Evolutionary conservation across 495 filamentous ascomycete genomes (phyloP), one percentile per base, ranked within the genome.

Genomic region (Barbatosphaeria neglecta): DNA sequence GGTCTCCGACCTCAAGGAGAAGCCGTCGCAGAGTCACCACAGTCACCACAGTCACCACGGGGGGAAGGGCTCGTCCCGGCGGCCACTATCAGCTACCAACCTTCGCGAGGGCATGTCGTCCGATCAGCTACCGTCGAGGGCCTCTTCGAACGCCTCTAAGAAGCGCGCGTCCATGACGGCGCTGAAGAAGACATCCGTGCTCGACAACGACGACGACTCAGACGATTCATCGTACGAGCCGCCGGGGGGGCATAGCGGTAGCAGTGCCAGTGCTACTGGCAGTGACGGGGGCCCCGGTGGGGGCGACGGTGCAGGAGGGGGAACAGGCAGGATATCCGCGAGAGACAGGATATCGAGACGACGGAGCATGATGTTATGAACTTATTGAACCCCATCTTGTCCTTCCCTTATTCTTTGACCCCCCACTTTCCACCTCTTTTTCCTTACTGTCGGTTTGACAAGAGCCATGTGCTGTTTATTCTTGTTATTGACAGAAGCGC

Each of bases 291-390:
- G 11, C 31, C 15, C 13, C n/a, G 37, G 31, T 15, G 33, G 39
- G 7, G 42, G 37, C 24, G 44, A 19, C 22, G 48, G 48, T 35
- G 46, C 4, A 24, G 18, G 52, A 43, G 11, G 24, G 37, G 11
- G 38, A n/a, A 13, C 28, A 17, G 19, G 50, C 41, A 37, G 48
- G 41, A 16, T 48, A 8, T 41, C 37, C 7, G 3, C 50, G 4
- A 23, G 49, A 27, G 55, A 57, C 37, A 25, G 51, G 22, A 44
- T 41, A 7, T 47, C 60, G 40, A 60, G 69, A 46, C 57, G 75
- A 50, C 67, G 70, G 59, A 78, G 73, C 53, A 77, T 73, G 72
- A 76, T 78, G 75, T 51, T 76, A 62, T 78, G 72, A 77, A 51
- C 22, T 13, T 22, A 23, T 37, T 27, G 24, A 45, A 50, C 46